A percentile compares a stretch with the other conserved stretches of the same genome.
phyloP scores from a whole-genome alignment of 2,329 filamentous ascomycete genomes.

The Aspergillus latus region DNA sequence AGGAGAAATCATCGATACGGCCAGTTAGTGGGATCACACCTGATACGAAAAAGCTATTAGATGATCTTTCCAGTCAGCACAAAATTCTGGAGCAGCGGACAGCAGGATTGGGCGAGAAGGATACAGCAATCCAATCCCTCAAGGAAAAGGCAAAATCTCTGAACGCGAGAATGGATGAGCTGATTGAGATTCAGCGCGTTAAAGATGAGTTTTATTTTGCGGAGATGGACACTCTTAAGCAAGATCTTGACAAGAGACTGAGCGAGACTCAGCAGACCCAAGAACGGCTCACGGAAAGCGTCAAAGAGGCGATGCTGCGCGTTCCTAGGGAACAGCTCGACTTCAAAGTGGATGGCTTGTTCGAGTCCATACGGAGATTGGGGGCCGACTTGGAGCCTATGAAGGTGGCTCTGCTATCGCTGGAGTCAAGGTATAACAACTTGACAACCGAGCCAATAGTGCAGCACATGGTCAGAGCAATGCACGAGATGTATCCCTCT shows the following conservation, averaged over 20 bases:
- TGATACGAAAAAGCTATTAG: background rate
- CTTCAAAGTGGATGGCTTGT: constrained; percentile 1
- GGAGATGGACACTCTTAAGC: background rate
- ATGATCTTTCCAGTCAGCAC: background rate
- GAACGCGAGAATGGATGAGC: too few species aligned
- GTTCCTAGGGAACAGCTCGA: constrained; percentile 1
- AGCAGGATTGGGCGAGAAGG: background rate
- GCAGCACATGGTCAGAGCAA: constrained; percentile 33
- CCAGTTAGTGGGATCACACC: background rate
- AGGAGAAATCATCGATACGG: background rate
- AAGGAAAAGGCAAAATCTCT: too few species aligned
- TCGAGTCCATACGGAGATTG: background rate
- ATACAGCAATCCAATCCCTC: too few species aligned
- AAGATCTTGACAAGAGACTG: constrained; percentile 19
- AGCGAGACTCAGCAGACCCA: background rate
- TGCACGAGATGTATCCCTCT: constrained; percentile 40
- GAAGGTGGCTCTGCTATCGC: constrained; percentile 30
- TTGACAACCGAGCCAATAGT: constrained; percentile 43
- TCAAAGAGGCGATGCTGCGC: background rate
- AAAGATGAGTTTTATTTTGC: background rate
- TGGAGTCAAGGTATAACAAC: constrained; percentile 54
- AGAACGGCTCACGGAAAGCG: background rate
- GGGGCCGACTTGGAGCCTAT: constrained; percentile 12
- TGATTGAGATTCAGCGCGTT: too few species aligned
- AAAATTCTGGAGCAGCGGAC: constrained; percentile 2